Evolutionary conservation across 768 basidiomycete species (phyloP).

Genomic region (Tylopilus intermedius): DNA sequence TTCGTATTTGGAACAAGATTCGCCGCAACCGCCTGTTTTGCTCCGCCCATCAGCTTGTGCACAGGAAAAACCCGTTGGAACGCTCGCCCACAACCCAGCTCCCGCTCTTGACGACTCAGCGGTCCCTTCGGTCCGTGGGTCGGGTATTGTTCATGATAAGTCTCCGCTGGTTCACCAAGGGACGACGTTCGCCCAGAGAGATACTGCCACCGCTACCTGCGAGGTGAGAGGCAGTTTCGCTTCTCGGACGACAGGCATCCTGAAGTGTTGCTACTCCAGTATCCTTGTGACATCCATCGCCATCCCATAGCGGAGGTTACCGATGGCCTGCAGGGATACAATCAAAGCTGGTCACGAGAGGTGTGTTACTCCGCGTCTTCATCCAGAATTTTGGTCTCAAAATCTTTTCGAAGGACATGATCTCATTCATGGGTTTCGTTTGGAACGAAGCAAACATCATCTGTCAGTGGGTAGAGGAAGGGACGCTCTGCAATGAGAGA

Average conservation of each 20-base stretch:
- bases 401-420: background rate
- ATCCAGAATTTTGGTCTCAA: background rate
- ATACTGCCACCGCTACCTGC: background rate
- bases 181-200: no score
- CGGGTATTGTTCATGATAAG: background rate
- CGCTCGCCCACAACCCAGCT: background rate
- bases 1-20: background rate
- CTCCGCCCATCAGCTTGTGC: background rate
- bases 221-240: background rate
- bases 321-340: background rate
- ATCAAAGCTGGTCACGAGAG: background rate
- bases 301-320: no score
- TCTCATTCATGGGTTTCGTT: background rate
- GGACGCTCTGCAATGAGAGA: background rate
- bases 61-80: background rate
- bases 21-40: background rate
- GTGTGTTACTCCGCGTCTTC: background rate
- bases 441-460: background rate
- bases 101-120: background rate
- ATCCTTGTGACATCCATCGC: no score
- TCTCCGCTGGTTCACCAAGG: background rate
- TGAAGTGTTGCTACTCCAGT: no score
- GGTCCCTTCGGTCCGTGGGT: background rate
- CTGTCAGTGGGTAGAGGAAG: constrained; percentile 1
- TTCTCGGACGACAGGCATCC: no score